Evolutionary conservation across 2,329 filamentous ascomycete genomes (phyloP).

Genomic region (Apiospora hydei): DNA sequence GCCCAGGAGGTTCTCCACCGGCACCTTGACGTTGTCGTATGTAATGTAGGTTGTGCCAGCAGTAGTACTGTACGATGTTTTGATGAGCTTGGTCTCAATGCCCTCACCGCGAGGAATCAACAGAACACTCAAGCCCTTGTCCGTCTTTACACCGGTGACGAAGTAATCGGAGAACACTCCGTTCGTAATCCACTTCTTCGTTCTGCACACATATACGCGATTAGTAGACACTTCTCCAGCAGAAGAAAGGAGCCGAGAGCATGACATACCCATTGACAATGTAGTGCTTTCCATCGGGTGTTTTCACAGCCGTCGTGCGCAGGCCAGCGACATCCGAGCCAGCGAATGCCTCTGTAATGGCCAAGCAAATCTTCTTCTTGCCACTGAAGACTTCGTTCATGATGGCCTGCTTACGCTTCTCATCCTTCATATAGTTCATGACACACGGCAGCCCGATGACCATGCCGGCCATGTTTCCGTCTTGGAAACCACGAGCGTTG

Average conservation of each 20-base stretch:
- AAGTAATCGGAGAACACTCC: constrained; percentile 85
- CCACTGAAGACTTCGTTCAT: constrained; percentile 77
- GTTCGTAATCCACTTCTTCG: constrained; percentile 74
- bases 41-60: constrained; percentile 83
- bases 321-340: constrained; percentile 83
- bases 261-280: constrained; percentile 67
- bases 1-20: constrained; percentile 78
- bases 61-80: constrained; percentile 80
- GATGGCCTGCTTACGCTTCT: constrained; percentile 70
- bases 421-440: constrained; percentile 77
- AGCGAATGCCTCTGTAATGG: constrained; percentile 89
- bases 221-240: neutral
- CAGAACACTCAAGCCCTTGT: constrained; percentile 80
- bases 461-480: constrained; percentile 89
- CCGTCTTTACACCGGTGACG: constrained; percentile 79
- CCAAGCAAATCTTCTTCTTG: constrained; percentile 87
- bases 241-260: constrained; percentile 64
- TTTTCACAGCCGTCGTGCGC: constrained; percentile 80
- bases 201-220: neutral
- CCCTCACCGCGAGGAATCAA: constrained; percentile 77
- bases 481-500: constrained; percentile 81
- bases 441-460: constrained; percentile 82
- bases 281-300: constrained; percentile 76
- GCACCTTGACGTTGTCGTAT: constrained; percentile 87
- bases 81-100: constrained; percentile 79